Conservation (phyloP, 495 filamentous ascomycete species). For the Aspergillus panamensis region DNA sequence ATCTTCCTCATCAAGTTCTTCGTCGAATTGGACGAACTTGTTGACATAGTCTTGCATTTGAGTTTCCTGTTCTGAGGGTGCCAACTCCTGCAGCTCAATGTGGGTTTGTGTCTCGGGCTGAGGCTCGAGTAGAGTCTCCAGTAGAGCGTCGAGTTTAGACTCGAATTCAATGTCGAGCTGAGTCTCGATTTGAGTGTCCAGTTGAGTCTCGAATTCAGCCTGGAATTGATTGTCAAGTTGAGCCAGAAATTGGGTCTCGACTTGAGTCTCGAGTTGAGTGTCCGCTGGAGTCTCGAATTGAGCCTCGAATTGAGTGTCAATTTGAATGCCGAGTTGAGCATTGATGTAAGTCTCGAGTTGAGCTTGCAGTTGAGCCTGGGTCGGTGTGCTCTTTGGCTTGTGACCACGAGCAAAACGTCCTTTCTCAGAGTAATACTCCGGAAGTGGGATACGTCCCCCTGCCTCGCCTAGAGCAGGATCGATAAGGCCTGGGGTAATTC, state of each 20-base stretch:
- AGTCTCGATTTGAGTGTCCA: neutral
- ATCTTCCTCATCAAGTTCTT: neutral
- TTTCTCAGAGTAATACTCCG: neutral
- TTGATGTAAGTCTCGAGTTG: too few species aligned
- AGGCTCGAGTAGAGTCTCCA: too few species aligned
- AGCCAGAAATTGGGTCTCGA: too few species aligned
- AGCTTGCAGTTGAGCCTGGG: too few species aligned
- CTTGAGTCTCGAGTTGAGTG: too few species aligned
- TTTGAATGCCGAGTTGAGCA: too few species aligned
- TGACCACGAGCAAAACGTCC: neutral
- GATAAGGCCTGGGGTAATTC: constrained; percentile 31
- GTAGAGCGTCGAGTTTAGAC: too few species aligned
- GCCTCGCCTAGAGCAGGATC: constrained; percentile 18
- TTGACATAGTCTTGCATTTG: neutral
- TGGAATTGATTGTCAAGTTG: too few species aligned
- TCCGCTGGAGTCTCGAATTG: too few species aligned
- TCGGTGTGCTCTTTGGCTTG: neutral
- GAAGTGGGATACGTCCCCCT: constrained; percentile 18
- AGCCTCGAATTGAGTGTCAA: too few species aligned
- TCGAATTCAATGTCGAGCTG: neutral
- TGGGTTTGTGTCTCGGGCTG: too few species aligned
- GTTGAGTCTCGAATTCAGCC: too few species aligned
- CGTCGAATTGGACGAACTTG: neutral
- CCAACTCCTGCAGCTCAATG: neutral
- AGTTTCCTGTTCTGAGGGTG: neutral